Percentiles rank a stretch among this genome's conserved stretches.
Conservation (phyloP, 2,329 filamentous ascomycete genomes). For the Fusarium marasasianum region DNA sequence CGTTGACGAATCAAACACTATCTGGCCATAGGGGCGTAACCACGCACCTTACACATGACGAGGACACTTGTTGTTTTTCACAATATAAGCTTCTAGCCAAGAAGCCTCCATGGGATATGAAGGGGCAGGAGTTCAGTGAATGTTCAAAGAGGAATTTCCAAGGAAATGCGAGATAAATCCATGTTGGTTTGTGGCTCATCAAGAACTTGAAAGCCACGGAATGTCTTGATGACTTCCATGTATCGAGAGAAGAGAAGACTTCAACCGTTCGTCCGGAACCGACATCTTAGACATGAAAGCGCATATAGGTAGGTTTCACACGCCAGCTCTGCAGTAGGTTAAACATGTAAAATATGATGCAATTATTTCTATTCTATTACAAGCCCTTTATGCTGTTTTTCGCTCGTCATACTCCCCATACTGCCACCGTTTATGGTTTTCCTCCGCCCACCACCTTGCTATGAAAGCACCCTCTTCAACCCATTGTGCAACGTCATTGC, state of each 20-base stretch:
- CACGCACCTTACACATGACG: background rate
- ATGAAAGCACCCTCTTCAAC: conserved; percentile 46
- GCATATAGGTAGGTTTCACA: background rate
- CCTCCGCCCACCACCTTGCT: conserved; percentile 48
- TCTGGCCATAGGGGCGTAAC: background rate
- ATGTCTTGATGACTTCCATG: background rate
- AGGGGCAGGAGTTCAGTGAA: background rate
- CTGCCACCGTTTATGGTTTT: conserved; percentile 48
- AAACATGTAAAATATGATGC: background rate
- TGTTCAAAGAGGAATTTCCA: too few species aligned
- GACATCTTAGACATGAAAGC: background rate
- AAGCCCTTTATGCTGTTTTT: background rate
- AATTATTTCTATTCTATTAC: background rate
- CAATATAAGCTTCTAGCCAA: background rate
- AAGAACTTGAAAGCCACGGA: background rate
- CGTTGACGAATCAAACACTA: background rate
- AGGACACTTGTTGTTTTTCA: background rate
- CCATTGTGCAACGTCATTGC: conserved; percentile 42
- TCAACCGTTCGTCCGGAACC: background rate
- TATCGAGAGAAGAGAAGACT: background rate
- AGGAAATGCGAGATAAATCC: too few species aligned
- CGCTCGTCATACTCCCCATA: conserved; percentile 28
- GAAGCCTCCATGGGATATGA: too few species aligned
- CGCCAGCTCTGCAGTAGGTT: accelerated
- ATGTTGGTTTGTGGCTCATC: background rate